phyloP scores from a whole-genome alignment of 768 basidiomycete species.

The Phlebiopsis gigantea region DNA sequence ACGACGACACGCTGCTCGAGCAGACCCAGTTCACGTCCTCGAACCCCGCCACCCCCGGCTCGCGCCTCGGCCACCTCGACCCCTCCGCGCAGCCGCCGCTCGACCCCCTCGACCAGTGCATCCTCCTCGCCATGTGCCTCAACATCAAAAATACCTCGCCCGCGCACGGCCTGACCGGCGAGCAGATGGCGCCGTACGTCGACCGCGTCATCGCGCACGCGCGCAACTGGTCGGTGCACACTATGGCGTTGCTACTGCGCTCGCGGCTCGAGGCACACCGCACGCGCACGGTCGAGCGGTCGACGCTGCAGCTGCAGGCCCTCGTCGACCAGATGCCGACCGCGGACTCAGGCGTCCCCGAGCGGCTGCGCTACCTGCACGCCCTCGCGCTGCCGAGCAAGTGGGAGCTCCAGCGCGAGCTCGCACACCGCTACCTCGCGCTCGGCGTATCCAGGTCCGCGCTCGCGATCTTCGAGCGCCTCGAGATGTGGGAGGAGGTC shows the following conservation, averaged over 20 bases:
- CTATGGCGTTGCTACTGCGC: constrained; percentile 91
- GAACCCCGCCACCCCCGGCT: constrained; percentile 37
- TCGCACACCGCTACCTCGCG: constrained; percentile 76
- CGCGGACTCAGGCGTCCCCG: constrained; percentile 64
- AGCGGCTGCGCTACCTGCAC: constrained; percentile 79
- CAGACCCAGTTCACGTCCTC: constrained; percentile 88
- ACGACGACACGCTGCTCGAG: constrained; percentile 96
- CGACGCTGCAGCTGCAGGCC: constrained; percentile 89
- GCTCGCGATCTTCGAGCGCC: constrained; percentile 85
- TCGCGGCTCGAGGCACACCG: constrained; percentile 86
- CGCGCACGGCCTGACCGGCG: constrained; percentile 80
- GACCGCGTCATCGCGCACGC: constrained; percentile 85
- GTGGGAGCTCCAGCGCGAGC: constrained; percentile 92
- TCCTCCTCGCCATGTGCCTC: constrained; percentile 86
- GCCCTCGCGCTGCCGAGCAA: constrained; percentile 77
- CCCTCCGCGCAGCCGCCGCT: constrained; percentile 81
- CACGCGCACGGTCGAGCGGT: constrained; percentile 89
- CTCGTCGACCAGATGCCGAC: constrained; percentile 96
- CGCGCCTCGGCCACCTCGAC: constrained; percentile 64
- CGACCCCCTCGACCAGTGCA: constrained; percentile 90
- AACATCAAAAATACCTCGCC: constrained; percentile 89
- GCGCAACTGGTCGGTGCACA: constrained; percentile 93
- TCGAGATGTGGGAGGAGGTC: constrained; percentile 99
- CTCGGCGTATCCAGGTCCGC: constrained; percentile 89
- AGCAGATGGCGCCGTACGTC: constrained; percentile 93